Base-by-base conservation (phyloP, 2,329 filamentous ascomycete species). In the Fusarium beomiforme region DNA sequence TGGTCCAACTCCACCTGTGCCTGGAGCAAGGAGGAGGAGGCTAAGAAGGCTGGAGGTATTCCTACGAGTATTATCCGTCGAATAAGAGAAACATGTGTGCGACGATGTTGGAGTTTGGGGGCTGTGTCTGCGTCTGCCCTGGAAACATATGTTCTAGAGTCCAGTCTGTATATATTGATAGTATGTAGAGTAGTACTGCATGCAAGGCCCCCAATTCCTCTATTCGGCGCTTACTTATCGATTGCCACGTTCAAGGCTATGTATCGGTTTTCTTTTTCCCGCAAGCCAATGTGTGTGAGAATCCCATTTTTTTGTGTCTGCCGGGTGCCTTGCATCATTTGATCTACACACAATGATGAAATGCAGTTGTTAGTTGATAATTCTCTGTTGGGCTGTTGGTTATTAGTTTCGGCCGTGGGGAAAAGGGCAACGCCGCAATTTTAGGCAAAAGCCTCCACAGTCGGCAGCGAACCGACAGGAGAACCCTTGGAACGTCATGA, bases 391-490 rank as follows among this genome's bases (percentile, higher is more conserved):
- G 47, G n/a, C 54, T 60, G 53, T 63, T 67, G 63, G 55, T 55
- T 61, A 14, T 12, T 60, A 60, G 53, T 67, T 36, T 44, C 26
- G 34, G 39, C 54, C 64, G 57, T 67, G 57, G 64, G 59, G 64
- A 56, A 56, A 39, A 43, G 10, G 29, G 50, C 50, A 50, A 46
- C 41, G 61, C 63, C 63, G 57, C 58, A 57, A 54, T 60, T 75
- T 64, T 75, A 75, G 73, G 73, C 73, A 75, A 68, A 71, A 59
- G 66, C 73, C 55, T 75, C 73, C 73, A 74, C 73, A 56, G 29
- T 49, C 50, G 60, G 49, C 23, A 49, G 10, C 23, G 8, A 67
- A 29, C 70, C 70, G 59, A 39, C 37, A 33, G 43, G 39, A 37
- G 50, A 56, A 58, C 64, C 59, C 65, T 46, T 42, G 41, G 41